Evolutionary conservation across 192 early-diverging fungal species (phyloP), one percentile per base, ranked within the genome.

Genomic region (Ambispora gerdemannii): DNA sequence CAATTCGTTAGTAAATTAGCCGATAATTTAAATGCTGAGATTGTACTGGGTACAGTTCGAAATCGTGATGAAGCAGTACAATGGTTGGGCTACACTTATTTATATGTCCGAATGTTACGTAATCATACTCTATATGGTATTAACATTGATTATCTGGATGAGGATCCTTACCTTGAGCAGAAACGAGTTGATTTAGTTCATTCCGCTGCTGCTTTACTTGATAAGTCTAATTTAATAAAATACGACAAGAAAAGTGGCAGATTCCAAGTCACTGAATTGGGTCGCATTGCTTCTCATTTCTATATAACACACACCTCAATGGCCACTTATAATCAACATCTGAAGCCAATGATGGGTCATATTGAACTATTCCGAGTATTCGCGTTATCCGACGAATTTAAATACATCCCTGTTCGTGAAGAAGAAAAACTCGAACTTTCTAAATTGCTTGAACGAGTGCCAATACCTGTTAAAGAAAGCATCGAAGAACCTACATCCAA

Each of bases 11-110:
- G 86, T 33, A 83, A 87, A 56, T 79, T 99, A 19, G 83, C 94
- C 15, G 97, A 99, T 77, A 88, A 91, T 47, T 81, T 99, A 63
- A 99, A 99, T 73, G 97, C 97, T 0, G 97, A 99, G 76, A 90
- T 99, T 69, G 94, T 94, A 0, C 76, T 95, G 68, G 97, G 97
- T n/a, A 88, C 87, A 1, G 88, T 99, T 55, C 83, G 92, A 50
- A 92, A 90, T 72, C 87, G 95, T 17, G 91, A 95, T 38, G 97
- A 99, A 31, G 95, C 97, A 0, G 96, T 94, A 1, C 85, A 92
- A 65, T 99, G 97, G 97, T 80, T 99, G 19, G 91, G 92, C 11
- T 95, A 96, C 76, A 92, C 95, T 13, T 99, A 98, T 72, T 79
- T 97, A 38, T 98, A 94, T 72, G 92, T 99, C 35, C 89, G 97